Evolutionary conservation across 306 rosid species (phyloP).

Genomic region (Cucurbita argyrosperma): DNA sequence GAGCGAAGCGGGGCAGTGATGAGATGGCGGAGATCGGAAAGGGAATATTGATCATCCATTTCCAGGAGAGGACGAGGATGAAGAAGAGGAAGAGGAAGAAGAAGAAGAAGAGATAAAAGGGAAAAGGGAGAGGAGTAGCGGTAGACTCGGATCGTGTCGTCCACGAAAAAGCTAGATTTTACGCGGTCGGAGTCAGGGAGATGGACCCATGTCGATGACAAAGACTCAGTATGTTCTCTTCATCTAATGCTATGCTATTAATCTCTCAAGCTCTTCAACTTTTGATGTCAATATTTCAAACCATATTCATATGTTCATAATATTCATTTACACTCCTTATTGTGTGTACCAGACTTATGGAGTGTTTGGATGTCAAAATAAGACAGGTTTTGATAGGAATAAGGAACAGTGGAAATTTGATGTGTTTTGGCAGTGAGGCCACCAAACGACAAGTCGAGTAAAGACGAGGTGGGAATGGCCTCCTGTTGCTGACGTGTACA

Average conservation of each 20-base stretch:
- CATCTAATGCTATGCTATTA: background rate
- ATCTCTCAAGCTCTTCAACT: background rate
- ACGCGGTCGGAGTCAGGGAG: constrained; percentile 21
- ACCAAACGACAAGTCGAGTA: constrained; percentile 20
- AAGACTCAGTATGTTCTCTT: constrained; percentile 9
- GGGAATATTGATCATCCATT: constrained; percentile 11
- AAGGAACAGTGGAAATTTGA: background rate
- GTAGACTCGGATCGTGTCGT: constrained; percentile 18
- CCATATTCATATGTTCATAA: background rate
- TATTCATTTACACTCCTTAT: too few species aligned
- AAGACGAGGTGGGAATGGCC: constrained; percentile 22
- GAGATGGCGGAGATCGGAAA: constrained; percentile 11
- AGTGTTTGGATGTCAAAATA: background rate
- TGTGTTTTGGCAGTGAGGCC: background rate
- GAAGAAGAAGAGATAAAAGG: too few species aligned
- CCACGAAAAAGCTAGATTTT: constrained; percentile 16
- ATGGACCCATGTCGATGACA: constrained; percentile 62
- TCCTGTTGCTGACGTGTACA: constrained; percentile 34
- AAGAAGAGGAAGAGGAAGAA: background rate
- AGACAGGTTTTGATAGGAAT: background rate
- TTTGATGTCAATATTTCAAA: background rate
- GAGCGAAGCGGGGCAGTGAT: background rate
- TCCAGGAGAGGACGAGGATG: background rate
- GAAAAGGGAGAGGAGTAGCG: background rate
- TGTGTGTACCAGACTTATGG: background rate